Base-by-base conservation (phyloP, 2,329 filamentous ascomycete species). In the Westerdykella aurantiaca region DNA sequence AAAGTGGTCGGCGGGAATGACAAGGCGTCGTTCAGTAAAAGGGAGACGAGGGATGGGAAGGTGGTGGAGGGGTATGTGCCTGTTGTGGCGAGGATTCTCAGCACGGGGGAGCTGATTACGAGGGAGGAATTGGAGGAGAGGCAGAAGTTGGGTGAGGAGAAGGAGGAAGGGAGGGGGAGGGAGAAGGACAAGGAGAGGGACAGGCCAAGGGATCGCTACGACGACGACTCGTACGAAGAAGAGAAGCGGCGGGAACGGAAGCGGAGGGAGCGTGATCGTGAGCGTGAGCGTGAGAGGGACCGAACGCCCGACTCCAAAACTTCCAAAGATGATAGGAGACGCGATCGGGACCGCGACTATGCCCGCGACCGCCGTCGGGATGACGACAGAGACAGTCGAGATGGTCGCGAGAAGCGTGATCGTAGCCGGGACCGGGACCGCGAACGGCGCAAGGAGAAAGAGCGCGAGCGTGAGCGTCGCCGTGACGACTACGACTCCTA, bases 1-100 rank as follows among this genome's bases (percentile, higher is more conserved):
- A 73, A 75, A 5, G 76, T 75, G 1, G 72, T 75, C 38, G 61
- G 61, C 3, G 78, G 74, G 17, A 77, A 87, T 49, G 87, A 94
- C 54, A 70, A 94, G 14, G 88, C 86, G 1, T 83, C 80, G 1
- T 94, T 87, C 87, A 71, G 72, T 42, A 74, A 74, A 45, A 29
- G 7, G 25, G 39, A 41, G 29, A 77, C 75, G 48, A 67, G 74
- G 41, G 68, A 56, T 58, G 76, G 75, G 44, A 69, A 75, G 39
- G 69, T 52, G 56, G 67, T 60, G 31, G 63, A 58, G 1, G 67
- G 72, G 37, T 85, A 83, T 58, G 80, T 78, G 51, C 82, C 82
- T 0, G 72, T 85, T 2, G 66, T 80, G 42, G 69, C 84, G 64
- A 70, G 73, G 44, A 82, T 82, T 58, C 80, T 78, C 55, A 71